Conservation (phyloP, 2,329 filamentous ascomycete genomes). For the Xylogone sp. region DNA sequence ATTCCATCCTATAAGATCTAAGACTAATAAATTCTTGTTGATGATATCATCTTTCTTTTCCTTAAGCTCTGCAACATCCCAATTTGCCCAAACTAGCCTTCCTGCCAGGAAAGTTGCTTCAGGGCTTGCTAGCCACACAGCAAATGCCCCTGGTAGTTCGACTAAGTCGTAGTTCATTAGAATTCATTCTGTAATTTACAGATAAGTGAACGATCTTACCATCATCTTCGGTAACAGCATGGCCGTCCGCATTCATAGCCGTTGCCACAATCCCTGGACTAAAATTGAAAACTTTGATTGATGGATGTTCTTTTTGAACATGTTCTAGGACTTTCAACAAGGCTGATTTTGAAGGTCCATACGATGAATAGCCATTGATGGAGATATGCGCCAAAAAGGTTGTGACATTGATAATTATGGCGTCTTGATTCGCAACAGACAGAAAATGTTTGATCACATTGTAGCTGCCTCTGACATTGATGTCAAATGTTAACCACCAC, state of each 20-base stretch:
- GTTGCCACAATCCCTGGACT: slow-evolving; percentile 7
- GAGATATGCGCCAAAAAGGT: slow-evolving; percentile 4
- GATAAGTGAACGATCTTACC: background rate
- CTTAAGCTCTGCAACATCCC: slow-evolving; percentile 37
- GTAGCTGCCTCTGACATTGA: slow-evolving; percentile 12
- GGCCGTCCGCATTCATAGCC: slow-evolving; percentile 1
- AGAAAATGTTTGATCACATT: slow-evolving; percentile 7
- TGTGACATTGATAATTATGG: slow-evolving; percentile 10
- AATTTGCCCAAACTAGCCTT: slow-evolving; percentile 32
- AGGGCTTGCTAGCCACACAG: slow-evolving; percentile 5
- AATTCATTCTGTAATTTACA: background rate
- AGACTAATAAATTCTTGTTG: background rate
- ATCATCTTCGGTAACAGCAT: background rate
- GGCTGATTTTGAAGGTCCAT: slow-evolving; percentile 4
- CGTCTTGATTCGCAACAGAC: background rate
- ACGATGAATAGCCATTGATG: slow-evolving; percentile 1
- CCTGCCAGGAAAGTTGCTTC: slow-evolving; percentile 37
- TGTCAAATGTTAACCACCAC: slow-evolving; percentile 6
- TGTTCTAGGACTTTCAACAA: slow-evolving; percentile 3
- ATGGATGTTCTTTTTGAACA: slow-evolving; percentile 3
- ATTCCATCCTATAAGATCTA: background rate
- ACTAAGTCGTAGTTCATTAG: slow-evolving; percentile 6
- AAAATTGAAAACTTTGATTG: slow-evolving; percentile 5
- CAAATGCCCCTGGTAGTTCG: slow-evolving; percentile 10
- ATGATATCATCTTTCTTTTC: slow-evolving; percentile 1